Base-by-base conservation (phyloP, 2,329 filamentous ascomycete species). In the Stemphylium lycopersici region DNA sequence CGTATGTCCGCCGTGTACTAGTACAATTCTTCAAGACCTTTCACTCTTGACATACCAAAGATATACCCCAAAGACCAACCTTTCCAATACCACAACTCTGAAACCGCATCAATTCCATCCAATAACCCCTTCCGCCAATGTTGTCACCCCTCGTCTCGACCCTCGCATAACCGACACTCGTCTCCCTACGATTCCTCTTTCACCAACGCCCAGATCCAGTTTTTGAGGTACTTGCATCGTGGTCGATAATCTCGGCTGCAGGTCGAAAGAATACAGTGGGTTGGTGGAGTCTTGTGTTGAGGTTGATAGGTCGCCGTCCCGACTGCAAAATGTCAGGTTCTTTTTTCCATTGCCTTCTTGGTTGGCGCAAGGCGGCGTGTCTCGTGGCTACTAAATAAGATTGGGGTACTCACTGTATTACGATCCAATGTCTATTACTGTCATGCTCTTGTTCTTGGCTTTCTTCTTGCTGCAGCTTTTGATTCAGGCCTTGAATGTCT, bases 331-430 rank as follows among this genome's bases (percentile, higher is more conserved):
- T 7, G n/a, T 43, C 18, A 49, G n/a, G n/a, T n/a, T n/a, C n/a
- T n/a, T n/a, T n/a, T n/a, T n/a, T n/a, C n/a, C n/a, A n/a, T n/a
- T n/a, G n/a, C n/a, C n/a, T n/a, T n/a, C n/a, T n/a, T n/a, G n/a
- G n/a, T n/a, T n/a, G n/a, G n/a, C n/a, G n/a, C n/a, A n/a, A n/a
- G n/a, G n/a, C n/a, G n/a, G n/a, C n/a, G n/a, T n/a, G n/a, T n/a
- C n/a, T n/a, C n/a, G n/a, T n/a, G n/a, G n/a, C n/a, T n/a, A n/a
- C n/a, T n/a, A n/a, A n/a, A n/a, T n/a, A n/a, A n/a, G n/a, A n/a
- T n/a, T n/a, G n/a, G n/a, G n/a, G n/a, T n/a, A n/a, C 64, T 45
- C 55, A 74, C 71, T 74, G 70, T 24, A 75, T 74, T 0, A 73
- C 62, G 1, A 74, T 52, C 67, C 69, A 70, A 12, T 13, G 18